These are phyloP conservation scores for Pogostemon cablin DNA, from an alignment of 257 asterid species.

Conservation along the genomic window DNA sequence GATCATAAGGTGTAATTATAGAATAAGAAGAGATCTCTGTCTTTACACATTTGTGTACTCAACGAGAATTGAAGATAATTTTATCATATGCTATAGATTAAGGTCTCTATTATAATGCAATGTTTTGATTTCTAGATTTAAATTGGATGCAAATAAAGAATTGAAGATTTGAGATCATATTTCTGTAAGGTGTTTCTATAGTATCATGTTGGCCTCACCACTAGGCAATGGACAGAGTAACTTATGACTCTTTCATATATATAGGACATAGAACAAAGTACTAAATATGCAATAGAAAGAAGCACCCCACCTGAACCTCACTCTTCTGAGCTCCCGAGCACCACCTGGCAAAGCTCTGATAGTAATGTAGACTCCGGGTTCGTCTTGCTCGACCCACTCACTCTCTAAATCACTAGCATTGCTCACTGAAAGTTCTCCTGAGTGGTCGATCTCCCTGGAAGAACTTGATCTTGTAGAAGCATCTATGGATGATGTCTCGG, in stretches of 20 bases:
- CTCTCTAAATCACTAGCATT: constrained; percentile 89
- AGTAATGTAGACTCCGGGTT: constrained; percentile 95
- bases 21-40: not conserved
- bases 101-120: too few species aligned
- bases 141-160: too few species aligned
- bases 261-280: not conserved
- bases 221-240: not conserved
- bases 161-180: too few species aligned
- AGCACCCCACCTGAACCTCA: constrained; percentile 77
- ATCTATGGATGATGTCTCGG: constrained; percentile 73
- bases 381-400: constrained; percentile 98
- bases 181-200: too few species aligned
- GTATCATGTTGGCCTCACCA: not conserved
- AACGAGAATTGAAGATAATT: too few species aligned
- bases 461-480: constrained; percentile 80
- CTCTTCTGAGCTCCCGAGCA: constrained; percentile 89
- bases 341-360: constrained; percentile 82
- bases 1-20: not conserved
- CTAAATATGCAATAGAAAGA: constrained; percentile 12
- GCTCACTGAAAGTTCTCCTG: constrained; percentile 89
- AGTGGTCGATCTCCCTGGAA: constrained; percentile 77
- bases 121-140: too few species aligned
- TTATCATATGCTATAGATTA: too few species aligned
- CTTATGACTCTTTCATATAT: not conserved
- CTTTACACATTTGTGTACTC: too few species aligned